Base-by-base conservation (phyloP, 257 asterid genomes). In the Leptodermis oblonga region DNA sequence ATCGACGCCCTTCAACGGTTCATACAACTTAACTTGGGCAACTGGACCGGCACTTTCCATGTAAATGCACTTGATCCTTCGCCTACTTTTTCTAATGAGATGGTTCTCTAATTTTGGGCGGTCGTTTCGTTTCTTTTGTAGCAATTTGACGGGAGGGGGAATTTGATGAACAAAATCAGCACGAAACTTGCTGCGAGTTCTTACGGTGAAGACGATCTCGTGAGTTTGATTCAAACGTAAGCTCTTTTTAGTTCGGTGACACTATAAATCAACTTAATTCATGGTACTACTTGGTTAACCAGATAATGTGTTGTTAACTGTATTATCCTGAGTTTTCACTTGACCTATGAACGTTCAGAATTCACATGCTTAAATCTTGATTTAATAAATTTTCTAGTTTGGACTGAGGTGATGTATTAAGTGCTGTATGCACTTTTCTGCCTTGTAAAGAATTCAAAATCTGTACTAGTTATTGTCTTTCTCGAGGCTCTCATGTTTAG, bases 161-260 rank as follows among this genome's bases (percentile, higher is more conserved):
- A 88, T 70, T 82, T 90, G 83, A 77, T 93, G 80, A 84, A 93
- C 68, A 85, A 76, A 77, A 79, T 93, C 77, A 81, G 84, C 67
- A 90, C 96, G 33, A 87, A 85, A 86, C 96, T 93, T 72, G 82
- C 91, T 15, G 95, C 83, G 13, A 80, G 92, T 51, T 93, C 96
- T 41, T 90, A 93, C n/a, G 99, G 97, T 39, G 92, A 93, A 83
- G 90, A 79, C 77, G 97, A 90, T 68, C 91, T 90, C 81, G 82
- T 85, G 84, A 93, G 99, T 81, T 84, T 93, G 88, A 85, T 90
- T 62, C 99, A 93, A 65, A 83, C 97, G 99, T 93, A 81, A 74
- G 90, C 70, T 63, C 12, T 39, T 68, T 68, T 62, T 10, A 30
- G 64, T 58, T 60, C 33, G 37, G 11, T 60, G 3, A 60, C n/a